Percentiles rank a stretch among this genome's conserved stretches.
Conservation (phyloP, 306 rosid genomes). For the Trifolium fragiferum region DNA sequence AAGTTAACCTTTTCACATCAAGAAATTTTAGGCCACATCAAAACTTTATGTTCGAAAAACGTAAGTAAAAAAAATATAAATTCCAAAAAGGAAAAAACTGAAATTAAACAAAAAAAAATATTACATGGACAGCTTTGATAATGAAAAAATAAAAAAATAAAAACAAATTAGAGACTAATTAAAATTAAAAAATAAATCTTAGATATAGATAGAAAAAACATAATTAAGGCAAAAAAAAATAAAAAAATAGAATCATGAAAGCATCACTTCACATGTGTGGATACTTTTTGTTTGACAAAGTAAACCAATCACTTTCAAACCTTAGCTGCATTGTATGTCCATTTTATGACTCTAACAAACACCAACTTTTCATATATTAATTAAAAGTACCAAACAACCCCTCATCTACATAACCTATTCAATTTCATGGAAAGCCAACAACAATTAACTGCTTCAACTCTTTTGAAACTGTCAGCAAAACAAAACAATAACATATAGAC, state of each 20-base stretch:
- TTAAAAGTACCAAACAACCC: constrained; percentile 37
- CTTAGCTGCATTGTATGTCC: constrained; percentile 18
- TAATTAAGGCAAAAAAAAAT: neutral
- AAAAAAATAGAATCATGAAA: constrained; percentile 1
- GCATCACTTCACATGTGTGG: constrained; percentile 25
- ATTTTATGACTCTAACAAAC: constrained; percentile 37
- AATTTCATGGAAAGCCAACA: constrained; percentile 42
- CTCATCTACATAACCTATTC: neutral
- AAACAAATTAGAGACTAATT: neutral
- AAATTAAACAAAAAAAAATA: too few species aligned
- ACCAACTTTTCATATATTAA: constrained; percentile 35
- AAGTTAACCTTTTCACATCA: neutral
- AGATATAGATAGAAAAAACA: neutral
- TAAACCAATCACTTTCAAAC: constrained; percentile 32
- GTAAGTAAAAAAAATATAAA: neutral
- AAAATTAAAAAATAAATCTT: neutral
- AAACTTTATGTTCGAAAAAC: neutral
- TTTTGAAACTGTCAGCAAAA: constrained; percentile 73
- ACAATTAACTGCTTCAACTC: constrained; percentile 49
- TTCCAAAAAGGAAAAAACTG: neutral
- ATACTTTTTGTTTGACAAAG: constrained; percentile 44
- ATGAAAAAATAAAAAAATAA: neutral
- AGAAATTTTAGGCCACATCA: neutral
- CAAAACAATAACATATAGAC: constrained; percentile 45
- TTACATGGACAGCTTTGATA: neutral